A percentile compares a stretch with the other conserved stretches of the same genome.
Conservation (phyloP, 1,139 yeast genomes). For the Debaryomycetaceae sp. region DNA sequence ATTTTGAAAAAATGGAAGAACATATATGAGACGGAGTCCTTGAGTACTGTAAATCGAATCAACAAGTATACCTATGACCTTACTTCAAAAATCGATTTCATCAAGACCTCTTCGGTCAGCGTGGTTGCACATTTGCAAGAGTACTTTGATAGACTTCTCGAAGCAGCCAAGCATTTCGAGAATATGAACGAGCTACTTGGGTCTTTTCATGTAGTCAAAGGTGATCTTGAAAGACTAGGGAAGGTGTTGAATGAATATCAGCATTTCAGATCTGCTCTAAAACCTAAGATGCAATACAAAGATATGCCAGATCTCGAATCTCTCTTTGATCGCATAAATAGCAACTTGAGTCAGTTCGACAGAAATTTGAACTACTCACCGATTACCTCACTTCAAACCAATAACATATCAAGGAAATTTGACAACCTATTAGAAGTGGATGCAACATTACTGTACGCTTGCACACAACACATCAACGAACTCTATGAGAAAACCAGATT, state of each 20-base stretch:
- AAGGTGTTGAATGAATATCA: conserved; percentile 9
- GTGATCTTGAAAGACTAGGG: neutral
- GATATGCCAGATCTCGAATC: conserved; percentile 15
- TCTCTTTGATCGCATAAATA: conserved; percentile 4
- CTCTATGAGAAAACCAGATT: conserved; percentile 8
- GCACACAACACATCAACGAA: conserved; percentile 7
- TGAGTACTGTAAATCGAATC: conserved; percentile 26
- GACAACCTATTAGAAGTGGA: conserved; percentile 5
- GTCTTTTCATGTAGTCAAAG: neutral
- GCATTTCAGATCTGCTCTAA: conserved; percentile 7
- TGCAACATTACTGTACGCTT: conserved; percentile 4
- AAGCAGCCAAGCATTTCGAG: conserved; percentile 7
- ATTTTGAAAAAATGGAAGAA: conserved; percentile 23
- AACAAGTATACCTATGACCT: conserved; percentile 9
- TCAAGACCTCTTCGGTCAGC: conserved; percentile 3
- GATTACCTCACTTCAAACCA: conserved; percentile 5
- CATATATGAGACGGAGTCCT: conserved; percentile 29
- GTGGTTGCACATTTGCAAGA: neutral
- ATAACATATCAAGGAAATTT: conserved; percentile 6
- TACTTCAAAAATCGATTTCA: conserved; percentile 12
- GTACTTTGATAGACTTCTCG: conserved; percentile 1
- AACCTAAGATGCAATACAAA: conserved; percentile 16
- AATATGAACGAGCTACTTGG: neutral
- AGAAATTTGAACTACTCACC: conserved; percentile 6
- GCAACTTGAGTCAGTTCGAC: conserved; percentile 7